Percentiles rank a stretch among this genome's conserved stretches.
Evolutionary conservation across 306 rosid species (phyloP).

Genomic region (Prunus campanulata): DNA sequence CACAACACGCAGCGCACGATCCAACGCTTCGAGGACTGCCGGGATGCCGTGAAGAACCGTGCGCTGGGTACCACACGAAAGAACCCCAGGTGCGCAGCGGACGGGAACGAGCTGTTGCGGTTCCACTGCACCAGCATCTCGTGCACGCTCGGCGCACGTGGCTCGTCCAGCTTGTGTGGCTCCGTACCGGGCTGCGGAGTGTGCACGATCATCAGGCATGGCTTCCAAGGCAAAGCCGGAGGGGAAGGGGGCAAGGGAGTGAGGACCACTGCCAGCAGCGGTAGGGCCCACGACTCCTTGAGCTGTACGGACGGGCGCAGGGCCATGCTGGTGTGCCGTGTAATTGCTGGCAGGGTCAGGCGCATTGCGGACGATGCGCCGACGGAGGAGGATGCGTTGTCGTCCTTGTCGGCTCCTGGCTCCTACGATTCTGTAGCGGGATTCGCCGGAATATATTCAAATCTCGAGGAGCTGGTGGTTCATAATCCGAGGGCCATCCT

Average conservation of each 20-base stretch:
- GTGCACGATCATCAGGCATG: conserved; percentile 72
- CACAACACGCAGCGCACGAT: conserved; percentile 83
- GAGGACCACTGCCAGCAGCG: conserved; percentile 81
- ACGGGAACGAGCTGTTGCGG: conserved; percentile 87
- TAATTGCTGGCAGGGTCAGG: conserved; percentile 84
- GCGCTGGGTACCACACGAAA: conserved; percentile 51
- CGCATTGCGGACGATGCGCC: conserved; percentile 54
- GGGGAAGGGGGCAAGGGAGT: conserved; percentile 48
- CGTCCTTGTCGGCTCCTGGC: conserved; percentile 10
- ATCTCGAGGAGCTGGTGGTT: conserved; percentile 77
- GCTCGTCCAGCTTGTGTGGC: conserved; percentile 63
- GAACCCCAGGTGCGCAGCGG: conserved; percentile 93
- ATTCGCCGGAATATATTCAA: conserved; percentile 57
- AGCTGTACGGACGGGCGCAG: conserved; percentile 38
- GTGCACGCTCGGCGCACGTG: conserved; percentile 82
- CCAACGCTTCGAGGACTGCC: conserved; percentile 95
- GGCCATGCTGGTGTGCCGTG: conserved; percentile 95
- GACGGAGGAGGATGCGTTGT: conserved; percentile 45
- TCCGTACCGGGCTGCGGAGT: conserved; percentile 72
- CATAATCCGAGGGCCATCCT: conserved; percentile 86
- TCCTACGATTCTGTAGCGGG: conserved; percentile 82
- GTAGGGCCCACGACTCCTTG: conserved; percentile 82
- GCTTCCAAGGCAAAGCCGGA: conserved; percentile 45
- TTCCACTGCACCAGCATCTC: conserved; percentile 70
- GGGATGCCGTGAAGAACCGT: conserved; percentile 78